These are phyloP conservation scores for Hymenoscyphus repandus DNA, from an alignment of 2,329 filamentous ascomycete genomes.

Conservation along the genomic window DNA sequence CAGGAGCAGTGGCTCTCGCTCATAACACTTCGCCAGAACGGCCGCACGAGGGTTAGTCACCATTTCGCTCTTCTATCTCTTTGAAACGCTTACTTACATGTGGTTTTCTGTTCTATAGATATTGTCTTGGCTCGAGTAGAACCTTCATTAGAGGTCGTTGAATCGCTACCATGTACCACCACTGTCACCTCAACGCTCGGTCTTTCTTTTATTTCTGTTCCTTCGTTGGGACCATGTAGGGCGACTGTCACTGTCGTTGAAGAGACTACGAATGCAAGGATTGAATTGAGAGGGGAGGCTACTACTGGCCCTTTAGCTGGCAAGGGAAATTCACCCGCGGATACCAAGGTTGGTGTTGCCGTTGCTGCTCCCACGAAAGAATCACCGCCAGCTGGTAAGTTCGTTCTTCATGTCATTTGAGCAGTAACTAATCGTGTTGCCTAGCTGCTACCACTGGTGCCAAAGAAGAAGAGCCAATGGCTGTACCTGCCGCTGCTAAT, in stretches of 20 bases:
- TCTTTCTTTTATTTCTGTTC: background rate
- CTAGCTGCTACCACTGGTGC: too few species aligned
- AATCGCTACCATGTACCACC: slow-evolving; percentile 4
- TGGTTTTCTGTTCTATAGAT: too few species aligned
- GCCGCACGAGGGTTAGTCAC: slow-evolving; percentile 4
- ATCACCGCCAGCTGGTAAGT: background rate
- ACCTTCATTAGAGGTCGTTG: too few species aligned
- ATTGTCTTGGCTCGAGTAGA: too few species aligned
- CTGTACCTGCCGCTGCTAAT: too few species aligned
- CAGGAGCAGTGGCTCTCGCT: slow-evolving; percentile 4
- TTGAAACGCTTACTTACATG: background rate
- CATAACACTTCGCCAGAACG: slow-evolving; percentile 3
- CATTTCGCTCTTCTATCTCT: background rate
- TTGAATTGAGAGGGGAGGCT: background rate
- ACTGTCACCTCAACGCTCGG: slow-evolving; percentile 8
- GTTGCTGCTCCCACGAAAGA: background rate
- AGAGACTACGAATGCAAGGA: background rate
- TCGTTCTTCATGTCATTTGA: too few species aligned
- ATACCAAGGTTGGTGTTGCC: background rate
- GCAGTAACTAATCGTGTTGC: too few species aligned
- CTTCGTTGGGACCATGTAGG: slow-evolving; percentile 1
- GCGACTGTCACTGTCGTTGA: slow-evolving; percentile 5
- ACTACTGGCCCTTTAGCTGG: background rate
- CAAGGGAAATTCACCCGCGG: background rate
- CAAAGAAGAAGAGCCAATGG: too few species aligned